Conservation (phyloP, 2,329 filamentous ascomycete species). For the Phialophora expanda region DNA sequence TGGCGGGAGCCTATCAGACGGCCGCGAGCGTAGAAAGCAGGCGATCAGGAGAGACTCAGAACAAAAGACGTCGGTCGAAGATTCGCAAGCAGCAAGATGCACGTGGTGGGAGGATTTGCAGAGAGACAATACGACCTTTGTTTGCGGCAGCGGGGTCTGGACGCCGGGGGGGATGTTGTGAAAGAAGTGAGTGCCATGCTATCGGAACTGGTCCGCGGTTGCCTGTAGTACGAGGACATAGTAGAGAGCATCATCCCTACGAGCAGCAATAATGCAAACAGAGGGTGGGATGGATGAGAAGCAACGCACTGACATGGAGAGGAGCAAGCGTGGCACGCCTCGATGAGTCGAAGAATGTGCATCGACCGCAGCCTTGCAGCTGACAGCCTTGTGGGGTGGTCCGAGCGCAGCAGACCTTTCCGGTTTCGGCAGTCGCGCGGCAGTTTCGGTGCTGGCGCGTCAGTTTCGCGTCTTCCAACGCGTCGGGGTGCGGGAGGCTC, state of each 20-base stretch:
- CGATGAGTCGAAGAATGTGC: background rate
- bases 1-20: constrained; percentile 6
- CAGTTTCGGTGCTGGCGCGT: background rate
- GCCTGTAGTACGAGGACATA: too few relatives aligned
- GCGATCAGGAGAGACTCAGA: constrained; percentile 14
- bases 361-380: constrained; percentile 4
- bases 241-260: background rate
- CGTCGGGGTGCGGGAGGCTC: background rate
- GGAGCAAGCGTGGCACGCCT: background rate
- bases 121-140: constrained; percentile 23
- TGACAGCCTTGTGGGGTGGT: background rate
- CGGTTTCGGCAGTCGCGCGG: background rate
- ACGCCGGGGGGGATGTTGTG: background rate
- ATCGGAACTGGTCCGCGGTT: background rate
- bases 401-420: background rate
- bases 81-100: constrained; percentile 17
- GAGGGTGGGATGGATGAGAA: background rate
- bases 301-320: background rate
- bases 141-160: constrained; percentile 18
- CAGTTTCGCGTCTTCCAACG: background rate
- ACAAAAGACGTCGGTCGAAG: constrained; percentile 19
- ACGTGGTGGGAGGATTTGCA: constrained; percentile 22
- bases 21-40: constrained; percentile 13
- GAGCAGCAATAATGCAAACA: background rate
- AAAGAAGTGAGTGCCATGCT: background rate